Evolutionary conservation across 805 yeast species (phyloP).

Genomic region (Kuraishia borneana): DNA sequence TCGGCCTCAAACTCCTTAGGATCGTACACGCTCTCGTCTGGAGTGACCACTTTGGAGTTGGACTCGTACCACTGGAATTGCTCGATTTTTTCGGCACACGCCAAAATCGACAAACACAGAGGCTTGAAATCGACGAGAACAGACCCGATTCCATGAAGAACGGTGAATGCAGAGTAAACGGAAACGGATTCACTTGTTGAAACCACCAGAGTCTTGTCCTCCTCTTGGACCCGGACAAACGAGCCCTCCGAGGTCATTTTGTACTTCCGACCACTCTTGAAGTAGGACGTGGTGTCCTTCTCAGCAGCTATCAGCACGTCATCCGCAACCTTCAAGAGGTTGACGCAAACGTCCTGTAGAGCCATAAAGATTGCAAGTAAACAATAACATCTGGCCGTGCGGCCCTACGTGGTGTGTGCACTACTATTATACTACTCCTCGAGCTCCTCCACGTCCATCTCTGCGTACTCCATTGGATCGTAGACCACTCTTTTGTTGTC

Average conservation of each 20-base stretch:
- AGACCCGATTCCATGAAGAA: conserved; percentile 26
- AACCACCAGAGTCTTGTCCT: conserved; percentile 35
- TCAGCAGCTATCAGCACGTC: conserved; percentile 11
- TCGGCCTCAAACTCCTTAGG: conserved; percentile 21
- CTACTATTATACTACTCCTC: too few species aligned
- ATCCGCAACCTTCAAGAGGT: conserved; percentile 16
- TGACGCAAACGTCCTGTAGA: conserved; percentile 15
- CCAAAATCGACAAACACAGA: conserved; percentile 34
- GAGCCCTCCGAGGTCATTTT: conserved; percentile 31
- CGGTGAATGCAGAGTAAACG: conserved; percentile 29
- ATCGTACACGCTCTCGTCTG: conserved; percentile 21
- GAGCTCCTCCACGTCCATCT: conserved; percentile 2
- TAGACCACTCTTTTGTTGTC: conserved; percentile 57
- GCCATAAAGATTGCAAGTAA: conserved; percentile 4
- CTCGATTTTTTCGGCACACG: conserved; percentile 39
- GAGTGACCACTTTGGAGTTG: conserved; percentile 28
- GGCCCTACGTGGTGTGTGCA: background rate
- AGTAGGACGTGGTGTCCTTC: conserved; percentile 17
- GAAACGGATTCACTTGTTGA: conserved; percentile 23
- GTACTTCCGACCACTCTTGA: conserved; percentile 36
- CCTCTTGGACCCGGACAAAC: conserved; percentile 36
- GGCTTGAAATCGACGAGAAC: conserved; percentile 24
- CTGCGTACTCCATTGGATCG: conserved; percentile 74
- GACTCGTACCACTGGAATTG: conserved; percentile 36
- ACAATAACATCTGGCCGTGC: background rate